Conservation (phyloP, 2,329 filamentous ascomycete genomes). For the Epichloe scottii region DNA sequence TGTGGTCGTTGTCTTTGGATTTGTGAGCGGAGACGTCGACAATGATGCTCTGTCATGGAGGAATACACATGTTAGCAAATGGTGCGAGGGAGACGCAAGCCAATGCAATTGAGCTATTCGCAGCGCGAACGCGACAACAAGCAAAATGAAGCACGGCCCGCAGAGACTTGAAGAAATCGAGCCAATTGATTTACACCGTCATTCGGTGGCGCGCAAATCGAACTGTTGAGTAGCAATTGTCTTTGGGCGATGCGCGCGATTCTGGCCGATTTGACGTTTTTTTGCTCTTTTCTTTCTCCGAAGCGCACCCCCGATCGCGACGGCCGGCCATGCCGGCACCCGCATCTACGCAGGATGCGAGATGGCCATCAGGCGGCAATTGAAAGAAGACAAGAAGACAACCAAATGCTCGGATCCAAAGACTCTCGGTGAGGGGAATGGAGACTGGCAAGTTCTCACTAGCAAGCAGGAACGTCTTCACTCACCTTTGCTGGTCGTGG, state of each 20-base stretch:
- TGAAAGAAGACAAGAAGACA: background rate
- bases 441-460: background rate
- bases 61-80: background rate
- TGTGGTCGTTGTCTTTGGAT: slow-evolving; percentile 13
- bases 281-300: background rate
- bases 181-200: background rate
- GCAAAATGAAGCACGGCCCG: background rate
- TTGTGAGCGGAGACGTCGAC: background rate
- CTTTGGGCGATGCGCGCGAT: background rate
- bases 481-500: slow-evolving; percentile 9
- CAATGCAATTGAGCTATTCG: background rate
- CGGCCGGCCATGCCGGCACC: background rate
- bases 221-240: background rate
- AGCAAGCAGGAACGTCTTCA: background rate
- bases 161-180: background rate
- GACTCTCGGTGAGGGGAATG: background rate
- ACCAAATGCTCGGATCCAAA: background rate
- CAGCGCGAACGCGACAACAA: background rate
- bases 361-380: background rate
- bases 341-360: background rate
- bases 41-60: background rate
- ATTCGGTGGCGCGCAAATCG: background rate
- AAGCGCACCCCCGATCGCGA: background rate
- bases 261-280: background rate
- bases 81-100: background rate